Base-by-base conservation (phyloP, 2,329 filamentous ascomycete species). In the Ampelomyces quisqualis region DNA sequence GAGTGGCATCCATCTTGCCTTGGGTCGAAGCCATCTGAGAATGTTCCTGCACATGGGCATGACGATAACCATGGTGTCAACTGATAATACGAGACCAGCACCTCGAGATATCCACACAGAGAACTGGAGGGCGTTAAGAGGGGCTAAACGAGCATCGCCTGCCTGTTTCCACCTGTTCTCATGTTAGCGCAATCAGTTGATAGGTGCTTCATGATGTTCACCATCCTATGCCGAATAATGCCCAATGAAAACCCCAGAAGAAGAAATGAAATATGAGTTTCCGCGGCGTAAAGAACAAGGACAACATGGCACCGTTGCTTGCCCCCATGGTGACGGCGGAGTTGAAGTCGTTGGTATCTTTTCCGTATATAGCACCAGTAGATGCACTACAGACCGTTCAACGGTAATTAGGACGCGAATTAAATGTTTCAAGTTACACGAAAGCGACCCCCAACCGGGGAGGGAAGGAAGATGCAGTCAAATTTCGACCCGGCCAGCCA, bases 51-150 rank as follows among this genome's bases (percentile, higher is more conserved):
- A 98, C 76, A 98, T 95, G 5, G 93, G 93, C 45, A 98, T 77
- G 19, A 98, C 73, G 59, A 98, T 95, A 52, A 97, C 76, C 62
- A 88, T 85, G 40, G 82, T 83, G 72, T 98, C 90, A 40, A 95
- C 79, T 1, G 84, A 85, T 45, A 98, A 76, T 5, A 88, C 86
- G 27, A 98, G 73, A 58, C 90, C 93, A 38, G 93, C 91, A 65
- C 91, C 93, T 77, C 93, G 83, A 19, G 93, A 97, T 44, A 96
- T 81, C 91, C 91, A 98, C 40, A 98, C 93, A 3, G 91, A 97
- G 71, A 79, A 97, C 39, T 78, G 77, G 34, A 98, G 80, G 0
- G 73, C 79, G 70, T 98, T 98, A 32, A 98, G 78, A 28, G 79
- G 80, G 4, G 85, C 84, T 19, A 98, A 76, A 42, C 81, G 80